phyloP scores from a whole-genome alignment of 2,329 filamentous ascomycete species.

The Lecanicillium sp. region DNA sequence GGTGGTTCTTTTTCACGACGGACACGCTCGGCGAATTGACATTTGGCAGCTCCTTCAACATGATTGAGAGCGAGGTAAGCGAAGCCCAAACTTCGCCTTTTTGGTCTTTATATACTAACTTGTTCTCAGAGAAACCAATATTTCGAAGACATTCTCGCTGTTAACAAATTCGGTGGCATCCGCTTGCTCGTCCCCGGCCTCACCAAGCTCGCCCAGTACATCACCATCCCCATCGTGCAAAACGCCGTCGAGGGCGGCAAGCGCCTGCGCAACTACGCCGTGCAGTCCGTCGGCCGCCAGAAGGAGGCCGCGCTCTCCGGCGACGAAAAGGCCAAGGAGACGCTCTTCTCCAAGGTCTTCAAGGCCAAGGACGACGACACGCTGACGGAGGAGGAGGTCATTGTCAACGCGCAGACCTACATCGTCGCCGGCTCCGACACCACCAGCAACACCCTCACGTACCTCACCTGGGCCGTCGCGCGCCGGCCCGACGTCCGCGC shows the following conservation, averaged over 20 bases:
- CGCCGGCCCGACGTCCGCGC: constrained; percentile 24
- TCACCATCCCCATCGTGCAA: constrained; percentile 22
- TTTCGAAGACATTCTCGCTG: constrained; percentile 8
- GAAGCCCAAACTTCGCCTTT: neutral
- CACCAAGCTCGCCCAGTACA: constrained; percentile 18
- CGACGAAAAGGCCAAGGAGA: constrained; percentile 20
- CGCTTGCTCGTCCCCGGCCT: constrained; percentile 25
- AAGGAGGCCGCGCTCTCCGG: constrained; percentile 18
- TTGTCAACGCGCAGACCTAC: constrained; percentile 34
- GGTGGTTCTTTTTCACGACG: constrained; percentile 48
- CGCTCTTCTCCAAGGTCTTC: constrained; percentile 33
- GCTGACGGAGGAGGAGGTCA: constrained; percentile 28
- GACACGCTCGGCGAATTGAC: constrained; percentile 48
- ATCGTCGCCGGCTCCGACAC: constrained; percentile 49
- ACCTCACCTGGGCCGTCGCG: constrained; percentile 37
- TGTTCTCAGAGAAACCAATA: constrained; percentile 14
- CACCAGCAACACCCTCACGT: constrained; percentile 44
- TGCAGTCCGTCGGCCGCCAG: constrained; percentile 25
- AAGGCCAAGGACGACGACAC: constrained; percentile 27
- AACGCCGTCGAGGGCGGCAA: constrained; percentile 3
- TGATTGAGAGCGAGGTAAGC: constrained; percentile 44
- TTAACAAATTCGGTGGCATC: constrained; percentile 20
- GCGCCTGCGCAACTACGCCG: constrained; percentile 22
- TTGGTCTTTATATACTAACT: too few relatives aligned
- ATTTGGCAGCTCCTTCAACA: constrained; percentile 50